Conservation (phyloP, 352 stramenopile genomes). For the Pythium aquatile region DNA sequence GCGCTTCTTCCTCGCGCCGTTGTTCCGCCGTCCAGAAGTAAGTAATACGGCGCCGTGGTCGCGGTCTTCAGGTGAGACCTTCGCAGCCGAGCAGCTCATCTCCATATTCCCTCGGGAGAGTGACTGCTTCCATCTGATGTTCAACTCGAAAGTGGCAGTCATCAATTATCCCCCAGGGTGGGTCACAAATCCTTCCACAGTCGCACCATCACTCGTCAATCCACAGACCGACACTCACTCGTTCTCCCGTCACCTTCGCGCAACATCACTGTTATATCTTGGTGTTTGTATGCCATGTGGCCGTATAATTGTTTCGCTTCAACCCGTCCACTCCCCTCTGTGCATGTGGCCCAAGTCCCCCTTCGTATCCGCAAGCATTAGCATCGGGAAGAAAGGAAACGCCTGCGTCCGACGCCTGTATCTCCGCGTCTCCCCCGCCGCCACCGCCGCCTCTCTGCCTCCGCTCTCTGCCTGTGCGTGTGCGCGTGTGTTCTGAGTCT, state of each 20-base stretch:
- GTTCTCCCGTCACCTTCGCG: slow-evolving; percentile 6
- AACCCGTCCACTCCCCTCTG: neutral
- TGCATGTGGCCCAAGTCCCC: neutral
- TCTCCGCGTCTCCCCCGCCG: neutral
- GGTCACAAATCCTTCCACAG: too few species aligned
- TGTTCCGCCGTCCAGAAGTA: neutral
- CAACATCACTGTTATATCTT: slow-evolving; percentile 10
- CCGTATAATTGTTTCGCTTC: slow-evolving; percentile 23
- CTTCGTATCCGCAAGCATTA: neutral
- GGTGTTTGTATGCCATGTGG: slow-evolving; percentile 11
- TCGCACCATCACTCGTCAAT: slow-evolving; percentile 20
- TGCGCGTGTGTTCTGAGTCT: neutral
- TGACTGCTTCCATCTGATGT: slow-evolving; percentile 6
- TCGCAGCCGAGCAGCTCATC: slow-evolving; percentile 1
- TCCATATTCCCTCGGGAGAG: slow-evolving; percentile 5
- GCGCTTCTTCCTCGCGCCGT: neutral
- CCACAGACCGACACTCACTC: slow-evolving; percentile 16
- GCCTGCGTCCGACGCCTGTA: neutral
- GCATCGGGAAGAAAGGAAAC: too few species aligned
- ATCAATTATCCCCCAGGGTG: neutral
- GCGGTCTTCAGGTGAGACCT: neutral
- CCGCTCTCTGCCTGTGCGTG: neutral
- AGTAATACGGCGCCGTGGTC: neutral
- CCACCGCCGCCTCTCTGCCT: neutral
- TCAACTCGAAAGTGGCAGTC: slow-evolving; percentile 1